phyloP scores from a whole-genome alignment of 768 basidiomycete genomes.

The Tulasnella sp. region DNA sequence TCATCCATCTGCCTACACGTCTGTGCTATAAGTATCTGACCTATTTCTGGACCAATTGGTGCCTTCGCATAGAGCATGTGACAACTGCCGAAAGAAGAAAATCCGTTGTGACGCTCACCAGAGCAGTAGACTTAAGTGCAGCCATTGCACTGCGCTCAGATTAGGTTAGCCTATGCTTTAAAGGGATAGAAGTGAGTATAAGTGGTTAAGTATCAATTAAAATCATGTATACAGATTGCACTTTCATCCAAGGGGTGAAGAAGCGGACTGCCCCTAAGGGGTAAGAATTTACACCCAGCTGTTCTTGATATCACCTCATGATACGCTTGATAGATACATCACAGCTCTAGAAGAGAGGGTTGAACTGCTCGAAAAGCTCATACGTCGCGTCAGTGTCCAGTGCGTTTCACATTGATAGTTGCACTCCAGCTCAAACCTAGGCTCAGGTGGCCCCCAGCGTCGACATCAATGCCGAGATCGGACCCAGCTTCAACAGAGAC shows the following conservation, averaged over 20 bases:
- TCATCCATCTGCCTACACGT: too few relatives aligned
- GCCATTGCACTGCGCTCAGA: constrained; percentile 27
- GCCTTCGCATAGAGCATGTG: constrained; percentile 44
- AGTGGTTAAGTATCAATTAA: constrained; percentile 17
- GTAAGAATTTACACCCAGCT: constrained; percentile 26
- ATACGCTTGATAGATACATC: constrained; percentile 29
- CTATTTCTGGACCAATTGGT: neutral
- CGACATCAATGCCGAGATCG: constrained; percentile 21
- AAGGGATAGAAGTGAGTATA: constrained; percentile 23
- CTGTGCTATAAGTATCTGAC: too few relatives aligned
- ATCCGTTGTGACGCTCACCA: constrained; percentile 32
- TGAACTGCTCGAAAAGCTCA: constrained; percentile 39
- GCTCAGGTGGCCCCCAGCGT: constrained; percentile 25
- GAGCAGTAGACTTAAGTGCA: neutral
- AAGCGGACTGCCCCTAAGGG: constrained; percentile 58
- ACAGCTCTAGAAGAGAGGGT: constrained; percentile 46
- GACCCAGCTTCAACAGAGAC: constrained; percentile 10
- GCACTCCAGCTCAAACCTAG: too few relatives aligned
- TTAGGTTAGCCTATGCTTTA: constrained; percentile 34
- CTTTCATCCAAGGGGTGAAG: constrained; percentile 30
- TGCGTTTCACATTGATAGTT: too few relatives aligned
- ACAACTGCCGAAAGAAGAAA: constrained; percentile 74
- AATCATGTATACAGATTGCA: constrained; percentile 35
- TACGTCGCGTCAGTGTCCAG: constrained; percentile 28
- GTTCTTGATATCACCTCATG: neutral